A percentile compares a stretch with the other conserved stretches of the same genome.
Evolutionary conservation across 1,284 basidiomycete genomes (phyloP).

Genomic region (Cystobasidiaceae sp.): DNA sequence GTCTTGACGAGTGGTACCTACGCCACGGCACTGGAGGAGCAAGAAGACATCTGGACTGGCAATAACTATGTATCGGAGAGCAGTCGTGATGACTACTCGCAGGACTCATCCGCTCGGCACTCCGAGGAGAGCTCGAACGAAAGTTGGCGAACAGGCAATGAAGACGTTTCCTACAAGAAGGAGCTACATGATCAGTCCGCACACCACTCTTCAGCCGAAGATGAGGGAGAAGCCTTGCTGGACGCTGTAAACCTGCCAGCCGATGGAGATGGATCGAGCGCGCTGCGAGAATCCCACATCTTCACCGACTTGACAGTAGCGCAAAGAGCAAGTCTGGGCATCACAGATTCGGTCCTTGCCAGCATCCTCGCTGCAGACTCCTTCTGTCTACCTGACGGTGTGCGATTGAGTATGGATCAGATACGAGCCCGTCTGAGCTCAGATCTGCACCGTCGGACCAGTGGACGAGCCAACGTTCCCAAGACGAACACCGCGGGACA

Average conservation of each 20-base stretch:
- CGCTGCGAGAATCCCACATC: too few relatives aligned
- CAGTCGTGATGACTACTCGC: too few relatives aligned
- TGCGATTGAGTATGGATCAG: constrained; percentile 9
- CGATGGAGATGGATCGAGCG: background rate
- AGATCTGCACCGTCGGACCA: background rate
- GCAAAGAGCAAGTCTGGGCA: constrained; percentile 8
- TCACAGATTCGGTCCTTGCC: constrained; percentile 23
- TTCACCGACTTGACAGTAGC: too few relatives aligned
- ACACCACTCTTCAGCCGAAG: too few relatives aligned
- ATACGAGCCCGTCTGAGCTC: constrained; percentile 12
- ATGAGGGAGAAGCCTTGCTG: background rate
- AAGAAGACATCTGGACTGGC: too few relatives aligned
- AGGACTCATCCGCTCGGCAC: background rate
- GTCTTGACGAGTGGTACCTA: too few relatives aligned
- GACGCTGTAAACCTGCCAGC: background rate
- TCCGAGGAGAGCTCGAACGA: too few relatives aligned
- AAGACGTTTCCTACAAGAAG: too few relatives aligned
- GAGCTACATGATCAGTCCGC: too few relatives aligned
- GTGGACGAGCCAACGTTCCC: background rate
- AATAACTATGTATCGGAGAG: too few relatives aligned
- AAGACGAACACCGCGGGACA: background rate
- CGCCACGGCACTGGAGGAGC: too few relatives aligned
- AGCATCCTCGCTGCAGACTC: constrained; percentile 23
- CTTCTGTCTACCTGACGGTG: constrained; percentile 12
- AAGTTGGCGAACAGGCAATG: too few relatives aligned